These are phyloP conservation scores for Deinandra increscens DNA, from an alignment of 129 eudicot genomes.

Conservation along the genomic window DNA sequence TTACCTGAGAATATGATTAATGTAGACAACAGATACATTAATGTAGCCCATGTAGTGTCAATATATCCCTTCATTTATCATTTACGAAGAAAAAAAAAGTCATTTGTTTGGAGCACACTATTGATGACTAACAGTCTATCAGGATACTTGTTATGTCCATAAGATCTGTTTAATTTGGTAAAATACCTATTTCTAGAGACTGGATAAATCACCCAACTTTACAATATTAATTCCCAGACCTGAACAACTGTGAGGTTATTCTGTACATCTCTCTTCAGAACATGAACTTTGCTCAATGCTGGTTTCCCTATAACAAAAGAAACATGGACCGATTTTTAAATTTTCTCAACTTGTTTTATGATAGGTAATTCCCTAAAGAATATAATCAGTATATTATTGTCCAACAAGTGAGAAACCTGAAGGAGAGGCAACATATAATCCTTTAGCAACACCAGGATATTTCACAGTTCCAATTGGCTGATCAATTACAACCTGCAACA, in stretches of 20 bases:
- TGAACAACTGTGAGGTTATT: slow-evolving; percentile 64
- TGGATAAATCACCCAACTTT: slow-evolving; percentile 10
- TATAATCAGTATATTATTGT: neutral
- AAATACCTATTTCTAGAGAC: slow-evolving; percentile 4
- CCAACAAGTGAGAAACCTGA: slow-evolving; percentile 53
- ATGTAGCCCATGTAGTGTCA: neutral
- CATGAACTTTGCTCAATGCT: slow-evolving; percentile 81
- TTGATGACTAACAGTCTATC: neutral
- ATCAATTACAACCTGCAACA: slow-evolving; percentile 58
- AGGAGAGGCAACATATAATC: slow-evolving; percentile 85
- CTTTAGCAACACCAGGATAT: slow-evolving; percentile 92
- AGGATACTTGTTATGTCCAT: neutral
- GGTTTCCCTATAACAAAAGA: slow-evolving; percentile 63
- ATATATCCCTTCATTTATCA: neutral
- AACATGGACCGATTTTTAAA: neutral
- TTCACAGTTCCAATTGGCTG: slow-evolving; percentile 80
- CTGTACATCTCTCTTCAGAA: slow-evolving; percentile 70
- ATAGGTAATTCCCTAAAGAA: neutral
- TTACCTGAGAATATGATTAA: neutral
- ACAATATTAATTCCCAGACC: slow-evolving; percentile 36
- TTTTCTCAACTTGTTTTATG: neutral
- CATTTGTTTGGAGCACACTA: neutral
- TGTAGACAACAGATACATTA: neutral
- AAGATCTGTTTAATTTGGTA: neutral
- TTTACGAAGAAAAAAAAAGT: neutral